Evolutionary conservation across 164 flowering plant genomes (phyloP), one percentile per base, ranked within the genome.

Genomic region (Cinnamomum micranthum): DNA sequence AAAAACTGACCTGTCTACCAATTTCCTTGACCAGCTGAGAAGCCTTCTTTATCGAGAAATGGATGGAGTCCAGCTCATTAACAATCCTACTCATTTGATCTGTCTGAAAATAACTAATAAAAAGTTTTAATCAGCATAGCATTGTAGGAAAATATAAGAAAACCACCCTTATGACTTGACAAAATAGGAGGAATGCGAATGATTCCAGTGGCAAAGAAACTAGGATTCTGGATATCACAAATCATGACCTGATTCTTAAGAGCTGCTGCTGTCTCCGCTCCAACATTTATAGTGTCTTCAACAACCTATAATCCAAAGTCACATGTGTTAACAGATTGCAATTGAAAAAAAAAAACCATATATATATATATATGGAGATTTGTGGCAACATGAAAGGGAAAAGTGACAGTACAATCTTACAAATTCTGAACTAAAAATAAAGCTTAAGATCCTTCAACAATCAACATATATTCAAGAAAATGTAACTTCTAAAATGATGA

Each of bases 71-170:
- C 76, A 95, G 82, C 81, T 95, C 98, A 81, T 95, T 93, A 31
- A 95, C 98, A 73, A 93, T 86, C 83, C 97, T 86, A 81, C 90
- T 88, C 98, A 95, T 95, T 87, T 95, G 98, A 71, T 95, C 98
- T 72, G 98, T 93, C 98, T 95, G 85, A 79, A 85, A 19, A 75
- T 22, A 65, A 51, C 64, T 14, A 50, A 63, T 50, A 27, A 35
- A 52, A 15, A 24, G 35, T 2, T 11, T 31, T 14, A 28, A 68
- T 62, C 5, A 31, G 1, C 3, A 52, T 19, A 52, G 68, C 9
- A 22, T 31, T 31, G 35, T 31, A 31, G 35, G 35, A 31, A 31
- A 31, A 31, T 31, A 31, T 31, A 31, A 31, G 35, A 31, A 31
- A 31, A 31, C 35, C 35, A 31, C 35, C 35, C 35, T 6, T 31